Conservation (phyloP, 116 monocot genomes). For the Zostera marina region DNA sequence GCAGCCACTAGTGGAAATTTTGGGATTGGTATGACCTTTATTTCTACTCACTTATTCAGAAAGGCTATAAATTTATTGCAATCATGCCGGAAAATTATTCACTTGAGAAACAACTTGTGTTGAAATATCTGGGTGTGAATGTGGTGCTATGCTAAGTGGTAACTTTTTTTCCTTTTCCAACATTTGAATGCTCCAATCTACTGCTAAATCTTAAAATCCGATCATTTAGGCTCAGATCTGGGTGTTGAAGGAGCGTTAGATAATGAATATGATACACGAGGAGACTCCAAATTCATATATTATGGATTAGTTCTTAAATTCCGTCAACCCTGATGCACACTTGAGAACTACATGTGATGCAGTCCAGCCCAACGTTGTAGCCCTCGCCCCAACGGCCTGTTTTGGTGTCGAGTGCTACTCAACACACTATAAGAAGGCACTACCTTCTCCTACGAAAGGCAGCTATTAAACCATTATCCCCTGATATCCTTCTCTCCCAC, state of each 20-base stretch:
- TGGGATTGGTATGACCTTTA: constrained; percentile 44
- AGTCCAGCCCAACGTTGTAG: too few relatives aligned
- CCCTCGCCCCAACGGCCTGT: too few relatives aligned
- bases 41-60: constrained; percentile 40
- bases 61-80: constrained; percentile 76
- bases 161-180: neutral
- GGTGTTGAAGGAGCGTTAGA: constrained; percentile 47
- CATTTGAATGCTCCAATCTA: neutral
- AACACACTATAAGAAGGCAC: too few relatives aligned
- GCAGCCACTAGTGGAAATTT: constrained; percentile 84
- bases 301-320: constrained; percentile 63
- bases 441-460: too few relatives aligned
- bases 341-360: constrained; percentile 60
- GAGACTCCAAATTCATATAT: constrained; percentile 37
- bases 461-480: too few relatives aligned
- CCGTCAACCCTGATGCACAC: constrained; percentile 85
- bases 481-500: too few relatives aligned
- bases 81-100: constrained; percentile 49
- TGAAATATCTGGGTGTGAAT: constrained; percentile 58
- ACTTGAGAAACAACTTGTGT: constrained; percentile 51
- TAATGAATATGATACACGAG: constrained; percentile 32
- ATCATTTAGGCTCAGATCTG: constrained; percentile 31
- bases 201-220: too few relatives aligned
- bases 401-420: too few relatives aligned
- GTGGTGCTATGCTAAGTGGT: constrained; percentile 33